Evolutionary conservation across 2,329 filamentous ascomycete genomes (phyloP).

Genomic region (Tolypocladium nubicola): DNA sequence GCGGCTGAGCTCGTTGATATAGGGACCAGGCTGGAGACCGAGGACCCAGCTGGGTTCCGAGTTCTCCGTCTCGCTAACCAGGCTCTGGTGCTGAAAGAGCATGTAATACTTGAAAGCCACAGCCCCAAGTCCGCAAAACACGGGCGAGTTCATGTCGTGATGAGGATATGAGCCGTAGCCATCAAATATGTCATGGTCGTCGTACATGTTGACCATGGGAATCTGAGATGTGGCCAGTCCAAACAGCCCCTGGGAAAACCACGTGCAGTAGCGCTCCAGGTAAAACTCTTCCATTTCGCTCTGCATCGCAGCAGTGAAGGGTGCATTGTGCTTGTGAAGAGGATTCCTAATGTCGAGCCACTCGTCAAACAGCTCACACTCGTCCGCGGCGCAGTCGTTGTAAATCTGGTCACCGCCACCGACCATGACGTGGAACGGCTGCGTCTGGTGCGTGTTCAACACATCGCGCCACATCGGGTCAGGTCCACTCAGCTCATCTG

Average conservation of each 20-base stretch:
- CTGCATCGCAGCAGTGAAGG: slow-evolving; percentile 74
- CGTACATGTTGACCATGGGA: slow-evolving; percentile 96
- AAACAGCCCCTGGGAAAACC: slow-evolving; percentile 95
- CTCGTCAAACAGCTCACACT: slow-evolving; percentile 66
- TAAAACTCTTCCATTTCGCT: slow-evolving; percentile 84
- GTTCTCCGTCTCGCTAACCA: slow-evolving; percentile 66
- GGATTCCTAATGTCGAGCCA: slow-evolving; percentile 79
- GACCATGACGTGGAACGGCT: slow-evolving; percentile 96
- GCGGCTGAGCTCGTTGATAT: slow-evolving; percentile 77
- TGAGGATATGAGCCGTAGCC: slow-evolving; percentile 91
- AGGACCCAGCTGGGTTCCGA: slow-evolving; percentile 89
- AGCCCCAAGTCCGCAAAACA: slow-evolving; percentile 81
- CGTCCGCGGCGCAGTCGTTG: slow-evolving; percentile 72
- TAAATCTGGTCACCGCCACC: slow-evolving; percentile 96
- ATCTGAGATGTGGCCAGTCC: slow-evolving; percentile 90
- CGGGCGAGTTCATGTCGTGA: slow-evolving; percentile 80
- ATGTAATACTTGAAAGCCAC: slow-evolving; percentile 98
- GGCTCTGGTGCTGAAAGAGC: slow-evolving; percentile 93
- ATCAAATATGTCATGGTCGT: slow-evolving; percentile 87
- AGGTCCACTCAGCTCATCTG: slow-evolving; percentile 76
- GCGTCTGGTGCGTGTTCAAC: slow-evolving; percentile 79
- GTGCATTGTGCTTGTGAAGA: slow-evolving; percentile 64
- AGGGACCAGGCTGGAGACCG: slow-evolving; percentile 71
- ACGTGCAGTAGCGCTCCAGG: slow-evolving; percentile 77
- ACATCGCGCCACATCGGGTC: slow-evolving; percentile 97